Percentiles rank a stretch among this genome's conserved stretches.
phyloP scores from a whole-genome alignment of 768 basidiomycete genomes.

The Chalciporus chontae region DNA sequence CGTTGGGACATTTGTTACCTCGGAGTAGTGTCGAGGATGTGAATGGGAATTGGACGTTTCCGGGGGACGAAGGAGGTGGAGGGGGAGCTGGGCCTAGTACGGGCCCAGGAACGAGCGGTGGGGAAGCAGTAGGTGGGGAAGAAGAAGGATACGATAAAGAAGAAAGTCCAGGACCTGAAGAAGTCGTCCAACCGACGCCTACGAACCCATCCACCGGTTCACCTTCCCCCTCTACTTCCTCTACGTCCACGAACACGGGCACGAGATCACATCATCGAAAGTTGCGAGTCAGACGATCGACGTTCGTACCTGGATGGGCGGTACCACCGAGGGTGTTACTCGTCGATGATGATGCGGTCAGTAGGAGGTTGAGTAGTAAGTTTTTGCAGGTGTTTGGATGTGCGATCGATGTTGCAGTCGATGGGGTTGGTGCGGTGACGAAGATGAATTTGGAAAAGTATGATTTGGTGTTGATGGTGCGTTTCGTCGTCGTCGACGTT shows the following conservation, averaged over 20 bases:
- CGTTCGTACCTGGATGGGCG: conserved; percentile 88
- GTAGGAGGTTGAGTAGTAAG: conserved; percentile 82
- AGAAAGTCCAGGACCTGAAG: conserved; percentile 32
- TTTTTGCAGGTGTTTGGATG: conserved; percentile 96
- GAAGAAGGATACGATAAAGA: conserved; percentile 24
- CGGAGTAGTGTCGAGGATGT: conserved; percentile 45
- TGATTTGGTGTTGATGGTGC: conserved; percentile 91
- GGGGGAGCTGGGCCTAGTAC: conserved; percentile 14
- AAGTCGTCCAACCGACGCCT: conserved; percentile 40
- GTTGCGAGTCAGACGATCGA: conserved; percentile 67
- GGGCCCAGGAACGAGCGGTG: conserved; percentile 15
- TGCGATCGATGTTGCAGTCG: conserved; percentile 89
- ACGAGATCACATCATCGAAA: conserved; percentile 35
- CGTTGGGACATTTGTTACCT: conserved; percentile 73
- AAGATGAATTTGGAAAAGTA: conserved; percentile 98
- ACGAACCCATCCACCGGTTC: conserved; percentile 21
- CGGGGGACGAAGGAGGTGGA: conserved; percentile 30
- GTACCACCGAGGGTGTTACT: conserved; percentile 87
- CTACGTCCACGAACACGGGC: conserved; percentile 9
- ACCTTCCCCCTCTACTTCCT: conserved; percentile 14
- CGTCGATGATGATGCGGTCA: conserved; percentile 95
- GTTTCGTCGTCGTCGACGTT: conserved; percentile 21
- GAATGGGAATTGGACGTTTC: conserved; percentile 62
- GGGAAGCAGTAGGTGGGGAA: conserved; percentile 20
- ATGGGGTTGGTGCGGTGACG: conserved; percentile 87